Evolutionary conservation across 208 protist species (phyloP).

Genomic region (Leptomonas pyrrhocoris): DNA sequence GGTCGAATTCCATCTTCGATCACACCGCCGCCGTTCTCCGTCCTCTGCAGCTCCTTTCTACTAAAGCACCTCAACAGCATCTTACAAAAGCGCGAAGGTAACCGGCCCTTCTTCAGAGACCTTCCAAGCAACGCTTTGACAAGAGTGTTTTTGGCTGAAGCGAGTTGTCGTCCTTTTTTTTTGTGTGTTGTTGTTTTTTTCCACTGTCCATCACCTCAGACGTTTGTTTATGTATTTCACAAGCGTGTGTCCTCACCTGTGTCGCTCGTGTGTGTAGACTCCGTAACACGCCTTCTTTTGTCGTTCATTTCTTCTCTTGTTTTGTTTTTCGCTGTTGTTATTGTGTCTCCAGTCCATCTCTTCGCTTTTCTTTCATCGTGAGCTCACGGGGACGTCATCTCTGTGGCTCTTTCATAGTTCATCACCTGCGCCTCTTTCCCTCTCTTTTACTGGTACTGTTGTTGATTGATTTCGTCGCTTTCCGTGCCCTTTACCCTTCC

Average conservation of each 20-base stretch:
- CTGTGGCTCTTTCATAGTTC: slow-evolving; percentile 11
- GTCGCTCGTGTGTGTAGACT: no score
- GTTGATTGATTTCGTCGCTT: neutral
- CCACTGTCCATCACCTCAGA: neutral
- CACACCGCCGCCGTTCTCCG: no score
- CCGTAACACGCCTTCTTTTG: no score
- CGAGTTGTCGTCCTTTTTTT: neutral
- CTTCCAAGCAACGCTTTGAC: no score
- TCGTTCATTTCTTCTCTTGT: neutral
- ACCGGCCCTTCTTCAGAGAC: no score
- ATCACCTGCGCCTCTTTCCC: neutral
- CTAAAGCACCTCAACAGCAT: no score
- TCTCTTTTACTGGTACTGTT: neutral
- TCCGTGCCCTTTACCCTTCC: neutral
- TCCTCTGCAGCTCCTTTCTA: no score
- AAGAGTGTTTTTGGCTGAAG: no score
- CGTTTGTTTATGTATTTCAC: neutral
- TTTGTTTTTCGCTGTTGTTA: no score
- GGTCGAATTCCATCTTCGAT: no score
- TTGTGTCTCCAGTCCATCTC: neutral
- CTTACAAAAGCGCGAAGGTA: no score
- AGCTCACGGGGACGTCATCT: neutral
- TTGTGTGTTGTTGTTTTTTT: neutral
- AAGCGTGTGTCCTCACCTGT: neutral
- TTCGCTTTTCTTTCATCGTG: neutral